A percentile compares a stretch with the other conserved stretches of the same genome.
phyloP scores from a whole-genome alignment of 441 rosid genomes.

The Cnidoscolus chayamansa region DNA sequence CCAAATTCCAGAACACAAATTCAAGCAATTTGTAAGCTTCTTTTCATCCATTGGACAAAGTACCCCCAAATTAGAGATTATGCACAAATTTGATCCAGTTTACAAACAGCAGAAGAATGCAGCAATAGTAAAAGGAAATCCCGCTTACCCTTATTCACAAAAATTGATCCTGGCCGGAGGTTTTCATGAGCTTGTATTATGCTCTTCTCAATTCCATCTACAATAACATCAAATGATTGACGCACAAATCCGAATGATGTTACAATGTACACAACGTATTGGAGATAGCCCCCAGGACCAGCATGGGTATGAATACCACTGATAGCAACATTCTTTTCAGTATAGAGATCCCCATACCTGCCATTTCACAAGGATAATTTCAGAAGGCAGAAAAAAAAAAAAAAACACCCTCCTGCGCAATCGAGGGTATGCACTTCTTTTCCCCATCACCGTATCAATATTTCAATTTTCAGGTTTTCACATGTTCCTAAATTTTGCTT shows the following conservation, averaged over 20 bases:
- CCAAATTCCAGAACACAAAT: not conserved
- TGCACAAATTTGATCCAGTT: not conserved
- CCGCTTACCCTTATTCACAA: constrained; percentile 59
- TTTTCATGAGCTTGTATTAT: constrained; percentile 85
- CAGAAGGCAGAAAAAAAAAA: not conserved
- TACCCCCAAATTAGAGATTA: not conserved
- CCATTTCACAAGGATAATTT: constrained; percentile 15
- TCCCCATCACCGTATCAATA: no score
- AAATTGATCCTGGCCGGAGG: constrained; percentile 75
- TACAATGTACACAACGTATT: constrained; percentile 72
- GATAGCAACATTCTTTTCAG: constrained; percentile 79
- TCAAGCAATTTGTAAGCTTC: not conserved
- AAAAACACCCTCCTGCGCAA: not conserved
- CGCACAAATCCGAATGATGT: constrained; percentile 93
- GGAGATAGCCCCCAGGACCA: constrained; percentile 96
- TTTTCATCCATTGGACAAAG: not conserved
- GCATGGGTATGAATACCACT: constrained; percentile 95
- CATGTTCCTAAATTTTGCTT: not conserved
- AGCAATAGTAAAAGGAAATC: constrained; percentile 13
- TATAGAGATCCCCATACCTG: constrained; percentile 83
- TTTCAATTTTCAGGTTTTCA: not conserved
- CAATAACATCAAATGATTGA: constrained; percentile 88
- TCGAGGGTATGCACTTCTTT: not conserved
- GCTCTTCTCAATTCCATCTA: constrained; percentile 87
- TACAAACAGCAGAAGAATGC: constrained; percentile 19